These are phyloP conservation scores for Trametes sp. DNA, from an alignment of 1,284 basidiomycete genomes.

Conservation along the genomic window DNA sequence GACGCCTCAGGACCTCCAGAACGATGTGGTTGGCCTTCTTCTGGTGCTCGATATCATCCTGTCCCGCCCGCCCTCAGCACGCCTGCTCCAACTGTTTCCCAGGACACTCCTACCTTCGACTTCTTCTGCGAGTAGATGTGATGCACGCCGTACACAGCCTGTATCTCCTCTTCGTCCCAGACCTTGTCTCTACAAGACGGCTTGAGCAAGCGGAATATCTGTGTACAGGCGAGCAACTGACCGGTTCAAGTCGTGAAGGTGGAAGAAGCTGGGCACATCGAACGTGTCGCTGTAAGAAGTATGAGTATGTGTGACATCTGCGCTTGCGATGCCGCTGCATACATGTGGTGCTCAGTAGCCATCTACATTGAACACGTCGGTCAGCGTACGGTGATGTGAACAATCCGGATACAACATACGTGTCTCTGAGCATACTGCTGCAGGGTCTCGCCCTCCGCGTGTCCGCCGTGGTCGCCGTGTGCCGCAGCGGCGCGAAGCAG, in stretches of 20 bases:
- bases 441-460: slow-evolving; percentile 39
- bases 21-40: slow-evolving; percentile 88
- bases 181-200: slow-evolving; percentile 60
- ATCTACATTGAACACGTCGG: slow-evolving; percentile 57
- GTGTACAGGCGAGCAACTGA: slow-evolving; percentile 43
- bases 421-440: slow-evolving; percentile 68
- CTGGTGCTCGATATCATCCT: slow-evolving; percentile 84
- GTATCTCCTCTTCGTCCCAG: slow-evolving; percentile 85
- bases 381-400: slow-evolving; percentile 7
- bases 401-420: slow-evolving; percentile 48
- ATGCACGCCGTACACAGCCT: slow-evolving; percentile 95
- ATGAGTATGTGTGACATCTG: slow-evolving; percentile 13
- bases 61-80: slow-evolving; percentile 3
- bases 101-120: slow-evolving; percentile 63
- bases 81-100: neutral
- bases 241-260: slow-evolving; percentile 91
- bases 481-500: slow-evolving; percentile 36
- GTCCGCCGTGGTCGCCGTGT: slow-evolving; percentile 39
- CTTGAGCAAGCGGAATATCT: neutral
- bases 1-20: slow-evolving; percentile 70
- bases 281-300: slow-evolving; percentile 68
- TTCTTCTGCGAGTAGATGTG: slow-evolving; percentile 92
- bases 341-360: slow-evolving; percentile 89
- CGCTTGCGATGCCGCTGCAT: slow-evolving; percentile 26
- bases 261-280: slow-evolving; percentile 83